Conservation (phyloP, 2,329 filamentous ascomycete species). For the Hansfordia pulvinata region DNA sequence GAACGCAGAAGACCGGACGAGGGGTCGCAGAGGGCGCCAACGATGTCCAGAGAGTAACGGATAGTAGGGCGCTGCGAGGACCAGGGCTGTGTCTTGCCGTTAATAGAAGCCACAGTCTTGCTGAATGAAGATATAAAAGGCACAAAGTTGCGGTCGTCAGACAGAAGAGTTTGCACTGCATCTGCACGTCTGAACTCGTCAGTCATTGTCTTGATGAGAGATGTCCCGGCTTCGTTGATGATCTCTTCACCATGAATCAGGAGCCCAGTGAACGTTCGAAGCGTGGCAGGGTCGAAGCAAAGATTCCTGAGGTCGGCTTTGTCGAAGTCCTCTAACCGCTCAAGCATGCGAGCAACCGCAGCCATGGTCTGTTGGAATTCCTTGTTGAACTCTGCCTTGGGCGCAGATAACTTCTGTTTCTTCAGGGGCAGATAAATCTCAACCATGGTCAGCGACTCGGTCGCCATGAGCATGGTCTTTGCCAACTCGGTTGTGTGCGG, state of each 20-base stretch:
- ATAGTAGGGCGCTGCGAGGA: constrained; percentile 43
- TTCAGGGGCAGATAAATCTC: constrained; percentile 55
- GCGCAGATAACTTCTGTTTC: constrained; percentile 22
- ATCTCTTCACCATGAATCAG: constrained; percentile 70
- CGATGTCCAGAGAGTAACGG: constrained; percentile 41
- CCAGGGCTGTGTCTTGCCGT: constrained; percentile 31
- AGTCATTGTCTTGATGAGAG: constrained; percentile 73
- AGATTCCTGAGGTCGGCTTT: constrained; percentile 54
- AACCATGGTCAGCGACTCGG: constrained; percentile 56
- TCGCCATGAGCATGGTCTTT: constrained; percentile 57
- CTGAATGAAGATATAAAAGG: constrained; percentile 30
- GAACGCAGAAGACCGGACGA: constrained; percentile 40
- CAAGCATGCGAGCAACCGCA: constrained; percentile 61
- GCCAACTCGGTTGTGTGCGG: constrained; percentile 60
- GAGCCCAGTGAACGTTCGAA: constrained; percentile 62
- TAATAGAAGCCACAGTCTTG: constrained; percentile 26
- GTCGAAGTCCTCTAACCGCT: constrained; percentile 65
- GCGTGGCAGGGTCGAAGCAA: constrained; percentile 53
- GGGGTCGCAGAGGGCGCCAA: constrained; percentile 42
- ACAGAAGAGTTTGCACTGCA: constrained; percentile 31
- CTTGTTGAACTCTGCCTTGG: constrained; percentile 62
- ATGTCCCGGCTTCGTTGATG: constrained; percentile 67
- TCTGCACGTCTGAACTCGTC: constrained; percentile 43
- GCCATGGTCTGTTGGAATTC: constrained; percentile 42
- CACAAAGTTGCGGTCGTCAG: constrained; percentile 27